A percentile compares a stretch with the other conserved stretches of the same genome.
These are phyloP conservation scores for Sungouiella blattae DNA, from an alignment of 805 yeast genomes.

Conservation along the genomic window DNA sequence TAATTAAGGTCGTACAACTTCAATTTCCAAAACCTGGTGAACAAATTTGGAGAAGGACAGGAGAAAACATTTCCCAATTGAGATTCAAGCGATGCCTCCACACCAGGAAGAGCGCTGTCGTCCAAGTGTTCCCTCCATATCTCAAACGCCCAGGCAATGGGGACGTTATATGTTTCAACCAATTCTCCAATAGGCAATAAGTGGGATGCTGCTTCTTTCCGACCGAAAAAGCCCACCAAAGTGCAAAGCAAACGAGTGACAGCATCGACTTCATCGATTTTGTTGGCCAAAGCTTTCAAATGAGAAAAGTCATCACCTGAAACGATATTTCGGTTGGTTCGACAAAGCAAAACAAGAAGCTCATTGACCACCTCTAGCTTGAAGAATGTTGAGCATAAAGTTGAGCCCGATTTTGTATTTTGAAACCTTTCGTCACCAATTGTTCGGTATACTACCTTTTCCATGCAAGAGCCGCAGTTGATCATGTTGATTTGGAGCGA, in stretches of 20 bases:
- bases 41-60: conserved; percentile 32
- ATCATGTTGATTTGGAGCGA: conserved; percentile 60
- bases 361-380: conserved; percentile 52
- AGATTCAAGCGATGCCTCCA: not conserved
- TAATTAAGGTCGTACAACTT: conserved; percentile 68
- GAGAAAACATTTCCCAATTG: not conserved
- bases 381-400: conserved; percentile 46
- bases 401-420: conserved; percentile 44
- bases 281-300: conserved; percentile 67
- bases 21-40: conserved; percentile 67
- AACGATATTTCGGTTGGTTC: conserved; percentile 39
- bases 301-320: conserved; percentile 35
- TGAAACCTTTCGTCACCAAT: conserved; percentile 58
- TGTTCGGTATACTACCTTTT: conserved; percentile 49
- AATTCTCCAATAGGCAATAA: conserved; percentile 44
- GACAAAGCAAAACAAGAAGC: conserved; percentile 60
- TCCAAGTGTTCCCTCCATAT: conserved; percentile 61
- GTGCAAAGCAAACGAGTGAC: conserved; percentile 66
- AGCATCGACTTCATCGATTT: conserved; percentile 67
- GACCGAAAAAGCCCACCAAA: conserved; percentile 50
- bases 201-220: conserved; percentile 17
- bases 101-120: conserved; percentile 16
- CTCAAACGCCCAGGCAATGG: conserved; percentile 68
- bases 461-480: conserved; percentile 61
- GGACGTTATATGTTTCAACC: conserved; percentile 40